phyloP scores from a whole-genome alignment of 2,329 filamentous ascomycete genomes.

The Fusarium chlamydosporum region DNA sequence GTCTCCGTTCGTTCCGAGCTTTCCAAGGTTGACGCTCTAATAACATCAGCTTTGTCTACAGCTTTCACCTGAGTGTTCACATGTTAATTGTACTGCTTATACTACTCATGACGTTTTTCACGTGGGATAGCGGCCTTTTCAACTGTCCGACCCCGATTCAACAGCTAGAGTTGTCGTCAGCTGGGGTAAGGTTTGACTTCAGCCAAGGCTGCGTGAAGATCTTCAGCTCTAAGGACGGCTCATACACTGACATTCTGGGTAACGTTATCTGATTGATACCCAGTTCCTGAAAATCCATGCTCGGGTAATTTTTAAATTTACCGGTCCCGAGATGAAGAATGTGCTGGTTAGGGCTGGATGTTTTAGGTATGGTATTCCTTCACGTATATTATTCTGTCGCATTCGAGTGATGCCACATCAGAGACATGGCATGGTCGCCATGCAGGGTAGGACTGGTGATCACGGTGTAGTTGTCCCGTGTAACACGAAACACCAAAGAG shows the following conservation, averaged over 20 bases:
- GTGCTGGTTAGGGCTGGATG: background rate
- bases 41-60: background rate
- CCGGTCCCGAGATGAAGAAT: no score
- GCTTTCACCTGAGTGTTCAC: background rate
- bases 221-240: background rate
- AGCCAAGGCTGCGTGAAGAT: background rate
- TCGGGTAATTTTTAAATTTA: background rate
- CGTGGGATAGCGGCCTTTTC: constrained; percentile 3
- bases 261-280: background rate
- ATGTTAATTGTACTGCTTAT: background rate
- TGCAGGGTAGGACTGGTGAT: no score
- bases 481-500: background rate
- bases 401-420: background rate
- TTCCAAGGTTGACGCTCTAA: background rate
- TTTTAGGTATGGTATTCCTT: background rate
- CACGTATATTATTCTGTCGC: background rate
- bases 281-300: constrained; percentile 12
- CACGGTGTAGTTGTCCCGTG: background rate
- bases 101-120: constrained; percentile 12
- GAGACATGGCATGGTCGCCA: background rate
- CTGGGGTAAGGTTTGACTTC: background rate
- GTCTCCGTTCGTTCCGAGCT: constrained; percentile 1
- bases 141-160: constrained; percentile 13
- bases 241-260: background rate
- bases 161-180: background rate